These are phyloP conservation scores for Bimuria novae-zelandiae DNA, from an alignment of 2,329 filamentous ascomycete genomes.

Conservation along the genomic window DNA sequence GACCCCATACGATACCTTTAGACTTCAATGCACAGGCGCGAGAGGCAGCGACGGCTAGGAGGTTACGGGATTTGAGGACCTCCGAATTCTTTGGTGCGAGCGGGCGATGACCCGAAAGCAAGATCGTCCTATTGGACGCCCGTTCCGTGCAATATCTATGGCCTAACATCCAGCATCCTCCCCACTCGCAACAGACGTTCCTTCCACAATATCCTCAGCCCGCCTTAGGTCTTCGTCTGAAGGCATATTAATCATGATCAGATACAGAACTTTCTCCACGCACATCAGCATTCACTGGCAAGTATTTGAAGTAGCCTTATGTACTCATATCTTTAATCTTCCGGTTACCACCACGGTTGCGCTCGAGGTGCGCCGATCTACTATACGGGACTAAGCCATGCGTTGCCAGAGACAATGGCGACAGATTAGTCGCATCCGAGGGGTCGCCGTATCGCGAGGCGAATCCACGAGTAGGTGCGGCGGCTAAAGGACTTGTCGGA, in stretches of 20 bases:
- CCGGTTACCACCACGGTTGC: neutral
- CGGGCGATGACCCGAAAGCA: no score
- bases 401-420: neutral
- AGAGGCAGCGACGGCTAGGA: no score
- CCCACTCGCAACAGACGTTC: no score
- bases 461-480: neutral
- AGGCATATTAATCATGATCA: conserved; percentile 10
- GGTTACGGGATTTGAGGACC: no score
- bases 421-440: neutral
- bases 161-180: no score
- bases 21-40: no score
- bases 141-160: no score
- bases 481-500: neutral
- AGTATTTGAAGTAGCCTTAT: neutral
- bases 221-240: conserved; percentile 2
- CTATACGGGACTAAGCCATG: neutral
- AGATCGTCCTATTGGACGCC: no score
- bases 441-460: neutral
- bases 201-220: neutral
- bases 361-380: neutral
- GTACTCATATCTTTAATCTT: neutral
- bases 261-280: conserved; percentile 6
- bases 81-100: no score
- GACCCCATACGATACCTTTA: no score
- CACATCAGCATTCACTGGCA: neutral